Evolutionary conservation across 2,329 filamentous ascomycete genomes (phyloP).

Genomic region (Setomelanomma holmii): DNA sequence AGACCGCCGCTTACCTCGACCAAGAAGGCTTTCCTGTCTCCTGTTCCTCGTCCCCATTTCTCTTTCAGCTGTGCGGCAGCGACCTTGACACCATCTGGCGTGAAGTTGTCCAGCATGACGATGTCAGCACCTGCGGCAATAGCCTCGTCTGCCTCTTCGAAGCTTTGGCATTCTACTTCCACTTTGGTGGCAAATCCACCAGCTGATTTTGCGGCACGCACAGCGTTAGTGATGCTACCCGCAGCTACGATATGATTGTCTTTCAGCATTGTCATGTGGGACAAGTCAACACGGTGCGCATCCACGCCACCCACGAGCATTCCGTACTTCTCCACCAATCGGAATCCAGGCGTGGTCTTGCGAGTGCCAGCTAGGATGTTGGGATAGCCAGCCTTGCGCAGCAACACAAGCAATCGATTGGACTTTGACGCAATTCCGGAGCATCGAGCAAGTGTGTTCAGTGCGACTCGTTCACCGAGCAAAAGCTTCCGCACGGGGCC

Average conservation of each 20-base stretch:
- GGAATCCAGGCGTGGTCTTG: constrained; percentile 96
- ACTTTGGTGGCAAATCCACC: constrained; percentile 93
- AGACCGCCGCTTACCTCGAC: constrained; percentile 93
- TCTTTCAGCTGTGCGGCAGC: constrained; percentile 80
- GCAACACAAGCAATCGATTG: constrained; percentile 57
- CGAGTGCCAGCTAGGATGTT: constrained; percentile 91
- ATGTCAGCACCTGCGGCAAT: constrained; percentile 91
- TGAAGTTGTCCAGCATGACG: constrained; percentile 98
- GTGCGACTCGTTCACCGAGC: constrained; percentile 89
- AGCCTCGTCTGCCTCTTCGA: constrained; percentile 89
- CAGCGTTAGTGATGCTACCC: constrained; percentile 81
- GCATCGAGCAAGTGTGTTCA: constrained; percentile 90
- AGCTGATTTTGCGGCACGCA: constrained; percentile 80
- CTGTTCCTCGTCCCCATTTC: constrained; percentile 73
- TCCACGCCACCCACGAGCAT: constrained; percentile 95
- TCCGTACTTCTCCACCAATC: constrained; percentile 96
- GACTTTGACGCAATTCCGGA: constrained; percentile 83
- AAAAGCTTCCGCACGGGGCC: constrained; percentile 85
- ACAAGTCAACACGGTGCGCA: constrained; percentile 86
- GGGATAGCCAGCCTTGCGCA: constrained; percentile 71
- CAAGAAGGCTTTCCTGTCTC: constrained; percentile 68
- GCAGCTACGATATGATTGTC: constrained; percentile 98
- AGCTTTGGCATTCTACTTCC: constrained; percentile 91
- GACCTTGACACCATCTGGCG: constrained; percentile 74
- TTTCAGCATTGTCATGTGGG: constrained; percentile 97